These are phyloP conservation scores for Hypoxylon trugodes DNA, from an alignment of 495 filamentous ascomycete genomes.

Conservation along the genomic window DNA sequence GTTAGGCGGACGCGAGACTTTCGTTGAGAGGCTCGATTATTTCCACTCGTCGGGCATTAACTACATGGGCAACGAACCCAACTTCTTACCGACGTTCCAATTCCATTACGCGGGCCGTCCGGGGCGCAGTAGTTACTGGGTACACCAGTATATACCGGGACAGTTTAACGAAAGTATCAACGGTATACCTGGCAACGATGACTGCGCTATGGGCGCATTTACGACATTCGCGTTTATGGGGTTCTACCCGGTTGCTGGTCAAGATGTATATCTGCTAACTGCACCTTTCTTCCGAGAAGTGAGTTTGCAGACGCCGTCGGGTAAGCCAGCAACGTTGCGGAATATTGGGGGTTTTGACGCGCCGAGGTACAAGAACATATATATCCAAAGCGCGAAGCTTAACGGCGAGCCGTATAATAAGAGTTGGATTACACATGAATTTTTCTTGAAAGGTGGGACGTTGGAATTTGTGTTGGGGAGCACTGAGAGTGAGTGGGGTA, in stretches of 20 bases:
- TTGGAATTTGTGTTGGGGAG: slow-evolving; percentile 70
- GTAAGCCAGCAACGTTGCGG: slow-evolving; percentile 66
- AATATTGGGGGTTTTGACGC: slow-evolving; percentile 67
- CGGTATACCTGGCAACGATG: slow-evolving; percentile 79
- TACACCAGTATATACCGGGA: slow-evolving; percentile 71
- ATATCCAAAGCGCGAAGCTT: slow-evolving; percentile 72
- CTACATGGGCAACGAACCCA: slow-evolving; percentile 78
- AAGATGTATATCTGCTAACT: slow-evolving; percentile 76
- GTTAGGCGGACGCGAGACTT: slow-evolving; percentile 66
- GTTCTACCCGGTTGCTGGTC: slow-evolving; percentile 76
- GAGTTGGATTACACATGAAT: slow-evolving; percentile 78
- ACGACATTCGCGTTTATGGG: slow-evolving; percentile 74
- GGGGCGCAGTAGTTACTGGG: slow-evolving; percentile 66
- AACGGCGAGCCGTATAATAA: slow-evolving; percentile 68
- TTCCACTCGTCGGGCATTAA: slow-evolving; percentile 70
- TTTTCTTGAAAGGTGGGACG: slow-evolving; percentile 71
- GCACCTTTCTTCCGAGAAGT: slow-evolving; percentile 71
- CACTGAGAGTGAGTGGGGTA: slow-evolving; percentile 77
- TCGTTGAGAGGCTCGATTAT: slow-evolving; percentile 68
- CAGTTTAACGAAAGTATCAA: slow-evolving; percentile 68
- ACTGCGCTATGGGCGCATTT: slow-evolving; percentile 80
- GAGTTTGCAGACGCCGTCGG: slow-evolving; percentile 63
- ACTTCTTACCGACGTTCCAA: slow-evolving; percentile 75
- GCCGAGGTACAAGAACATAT: slow-evolving; percentile 64
- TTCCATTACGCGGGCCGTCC: slow-evolving; percentile 78